Evolutionary conservation across 2,329 filamentous ascomycete genomes (phyloP).

Genomic region (Colletotrichum sp.): DNA sequence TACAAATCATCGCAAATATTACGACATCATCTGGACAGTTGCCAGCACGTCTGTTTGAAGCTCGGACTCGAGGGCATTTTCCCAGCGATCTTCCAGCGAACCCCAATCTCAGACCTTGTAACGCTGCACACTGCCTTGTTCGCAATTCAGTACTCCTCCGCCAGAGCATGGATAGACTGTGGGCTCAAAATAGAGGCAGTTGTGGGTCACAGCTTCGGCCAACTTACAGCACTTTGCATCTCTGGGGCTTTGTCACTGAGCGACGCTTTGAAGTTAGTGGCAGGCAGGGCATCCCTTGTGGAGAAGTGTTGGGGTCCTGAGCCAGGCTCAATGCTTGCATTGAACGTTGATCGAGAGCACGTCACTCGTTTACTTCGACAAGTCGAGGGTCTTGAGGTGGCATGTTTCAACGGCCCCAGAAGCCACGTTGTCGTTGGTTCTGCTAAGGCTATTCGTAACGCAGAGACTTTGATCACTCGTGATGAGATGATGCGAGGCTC

Average conservation of each 20-base stretch:
- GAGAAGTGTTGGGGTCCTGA: conserved; percentile 29
- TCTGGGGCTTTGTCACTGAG: conserved; percentile 30
- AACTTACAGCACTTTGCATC: conserved; percentile 37
- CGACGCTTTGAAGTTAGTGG: conserved; percentile 33
- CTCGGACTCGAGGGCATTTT: conserved; percentile 35
- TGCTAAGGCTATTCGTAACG: background rate
- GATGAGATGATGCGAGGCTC: background rate
- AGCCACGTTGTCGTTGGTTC: background rate
- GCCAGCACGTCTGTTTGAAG: conserved; percentile 28
- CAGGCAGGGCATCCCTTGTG: conserved; percentile 34
- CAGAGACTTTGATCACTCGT: background rate
- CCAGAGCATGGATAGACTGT: background rate
- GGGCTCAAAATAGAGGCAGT: background rate
- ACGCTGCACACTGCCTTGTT: conserved; percentile 35
- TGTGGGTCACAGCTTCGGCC: conserved; percentile 39
- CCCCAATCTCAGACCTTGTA: conserved; percentile 29
- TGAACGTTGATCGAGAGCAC: conserved; percentile 8
- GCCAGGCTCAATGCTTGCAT: conserved; percentile 33
- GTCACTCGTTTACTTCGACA: background rate
- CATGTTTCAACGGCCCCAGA: background rate
- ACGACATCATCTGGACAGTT: conserved; percentile 36
- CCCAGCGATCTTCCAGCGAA: conserved; percentile 31
- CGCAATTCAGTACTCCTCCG: background rate
- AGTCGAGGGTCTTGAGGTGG: background rate
- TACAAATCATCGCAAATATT: conserved; percentile 24